phyloP scores from a whole-genome alignment of 192 early-diverging fungal genomes.

The Gaertneriomyces sp. region DNA sequence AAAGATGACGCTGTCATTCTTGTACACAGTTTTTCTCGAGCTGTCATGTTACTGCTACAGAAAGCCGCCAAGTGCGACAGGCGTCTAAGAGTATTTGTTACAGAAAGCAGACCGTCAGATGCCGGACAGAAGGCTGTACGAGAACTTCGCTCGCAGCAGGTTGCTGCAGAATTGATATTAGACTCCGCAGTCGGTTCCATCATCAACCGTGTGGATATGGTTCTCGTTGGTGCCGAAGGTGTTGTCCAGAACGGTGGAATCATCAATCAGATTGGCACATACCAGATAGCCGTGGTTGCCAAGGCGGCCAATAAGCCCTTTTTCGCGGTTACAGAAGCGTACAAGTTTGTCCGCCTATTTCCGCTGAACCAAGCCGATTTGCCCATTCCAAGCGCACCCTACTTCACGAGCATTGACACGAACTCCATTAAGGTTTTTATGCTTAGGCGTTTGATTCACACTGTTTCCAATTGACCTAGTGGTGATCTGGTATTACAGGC shows the following conservation, averaged over 20 bases:
- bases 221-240: constrained; percentile 96
- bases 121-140: constrained; percentile 63
- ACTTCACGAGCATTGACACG: constrained; percentile 8
- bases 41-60: constrained; percentile 80
- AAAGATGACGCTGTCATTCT: constrained; percentile 58
- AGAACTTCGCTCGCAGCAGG: constrained; percentile 66
- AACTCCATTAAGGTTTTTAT: constrained; percentile 9
- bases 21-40: constrained; percentile 93
- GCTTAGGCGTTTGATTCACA: neutral
- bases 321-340: constrained; percentile 92
- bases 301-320: constrained; percentile 93
- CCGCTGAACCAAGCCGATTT: constrained; percentile 95
- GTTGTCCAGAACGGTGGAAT: constrained; percentile 97
- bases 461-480: neutral
- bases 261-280: constrained; percentile 95
- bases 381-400: constrained; percentile 42
- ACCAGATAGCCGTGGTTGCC: constrained; percentile 92
- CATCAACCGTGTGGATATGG: constrained; percentile 94
- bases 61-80: constrained; percentile 71
- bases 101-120: constrained; percentile 77
- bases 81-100: constrained; percentile 90
- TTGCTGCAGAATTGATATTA: constrained; percentile 79
- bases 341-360: constrained; percentile 92
- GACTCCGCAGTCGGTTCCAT: constrained; percentile 92
- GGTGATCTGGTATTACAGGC: neutral